phyloP scores from a whole-genome alignment of 1,284 basidiomycete genomes.

The Apiotrichum montevideense region DNA sequence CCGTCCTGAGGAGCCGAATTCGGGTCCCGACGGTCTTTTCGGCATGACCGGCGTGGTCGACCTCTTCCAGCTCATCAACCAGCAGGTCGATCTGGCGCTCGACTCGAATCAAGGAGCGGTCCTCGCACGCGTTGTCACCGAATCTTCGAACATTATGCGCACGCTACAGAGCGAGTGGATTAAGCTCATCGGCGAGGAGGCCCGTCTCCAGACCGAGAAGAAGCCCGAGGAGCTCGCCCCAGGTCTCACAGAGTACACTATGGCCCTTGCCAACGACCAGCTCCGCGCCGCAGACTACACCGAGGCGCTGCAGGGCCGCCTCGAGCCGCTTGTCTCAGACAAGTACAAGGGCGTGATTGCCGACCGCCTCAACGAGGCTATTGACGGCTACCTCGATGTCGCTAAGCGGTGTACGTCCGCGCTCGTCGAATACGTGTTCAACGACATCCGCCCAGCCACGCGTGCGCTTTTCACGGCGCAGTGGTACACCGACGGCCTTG shows the following conservation, averaged over 20 bases:
- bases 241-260: constrained; percentile 91
- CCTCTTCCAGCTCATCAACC: constrained; percentile 97
- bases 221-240: constrained; percentile 75
- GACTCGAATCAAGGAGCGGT: constrained; percentile 95
- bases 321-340: constrained; percentile 86
- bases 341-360: constrained; percentile 82
- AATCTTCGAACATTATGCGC: constrained; percentile 84
- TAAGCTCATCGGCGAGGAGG: constrained; percentile 74
- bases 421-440: constrained; percentile 89
- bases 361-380: constrained; percentile 86
- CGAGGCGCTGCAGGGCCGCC: constrained; percentile 73
- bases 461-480: constrained; percentile 72
- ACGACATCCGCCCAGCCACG: constrained; percentile 84
- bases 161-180: constrained; percentile 85
- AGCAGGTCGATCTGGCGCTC: constrained; percentile 89
- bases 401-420: constrained; percentile 94
- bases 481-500: constrained; percentile 62
- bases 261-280: constrained; percentile 98
- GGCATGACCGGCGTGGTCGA: constrained; percentile 89
- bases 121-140: constrained; percentile 81
- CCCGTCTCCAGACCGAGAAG: constrained; percentile 78
- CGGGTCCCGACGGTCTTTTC: constrained; percentile 82
- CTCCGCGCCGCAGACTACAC: constrained; percentile 92
- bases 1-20: constrained; percentile 78
- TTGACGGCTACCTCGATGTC: constrained; percentile 96